phyloP scores from a whole-genome alignment of 106 monocot species.

The Phalaenopsis aphrodite region DNA sequence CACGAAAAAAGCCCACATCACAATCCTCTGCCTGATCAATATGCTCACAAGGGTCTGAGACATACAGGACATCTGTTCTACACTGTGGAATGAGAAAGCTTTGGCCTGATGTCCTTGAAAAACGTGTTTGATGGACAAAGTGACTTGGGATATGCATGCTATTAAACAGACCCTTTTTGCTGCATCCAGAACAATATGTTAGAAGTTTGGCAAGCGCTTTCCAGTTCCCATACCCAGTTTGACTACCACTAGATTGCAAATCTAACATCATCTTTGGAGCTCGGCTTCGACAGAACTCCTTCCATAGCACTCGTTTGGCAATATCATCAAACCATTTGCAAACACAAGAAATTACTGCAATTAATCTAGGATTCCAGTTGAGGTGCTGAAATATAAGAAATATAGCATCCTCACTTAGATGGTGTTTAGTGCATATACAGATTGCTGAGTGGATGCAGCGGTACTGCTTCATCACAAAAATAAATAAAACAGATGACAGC shows the following conservation, averaged over 20 bases:
- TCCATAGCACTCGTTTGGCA: conserved; percentile 80
- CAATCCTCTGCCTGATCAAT: conserved; percentile 91
- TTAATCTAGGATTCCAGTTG: conserved; percentile 89
- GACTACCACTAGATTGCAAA: conserved; percentile 77
- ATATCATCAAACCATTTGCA: conserved; percentile 99
- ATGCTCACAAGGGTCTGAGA: conserved; percentile 93
- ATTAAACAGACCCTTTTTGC: conserved; percentile 50
- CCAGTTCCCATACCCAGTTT: conserved; percentile 94
- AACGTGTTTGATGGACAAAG: conserved; percentile 77
- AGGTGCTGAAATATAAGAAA: conserved; percentile 75
- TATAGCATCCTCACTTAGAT: conserved; percentile 70
- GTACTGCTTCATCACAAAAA: conserved; percentile 72
- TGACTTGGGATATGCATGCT: conserved; percentile 62
- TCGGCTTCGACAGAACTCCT: conserved; percentile 78
- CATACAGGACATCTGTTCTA: conserved; percentile 77
- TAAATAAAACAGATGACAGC: not conserved
- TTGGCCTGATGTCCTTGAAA: conserved; percentile 92
- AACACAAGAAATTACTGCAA: conserved; percentile 73
- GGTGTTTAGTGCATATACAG: conserved; percentile 74
- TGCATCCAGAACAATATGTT: conserved; percentile 74
- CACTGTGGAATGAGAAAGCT: conserved; percentile 82
- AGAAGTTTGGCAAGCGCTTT: conserved; percentile 90
- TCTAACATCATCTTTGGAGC: conserved; percentile 98
- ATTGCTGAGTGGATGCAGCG: conserved; percentile 79
- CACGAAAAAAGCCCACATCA: conserved; percentile 83